phyloP scores from a whole-genome alignment of 1,139 yeast genomes.

The Nakaseomyces delphensis region DNA sequence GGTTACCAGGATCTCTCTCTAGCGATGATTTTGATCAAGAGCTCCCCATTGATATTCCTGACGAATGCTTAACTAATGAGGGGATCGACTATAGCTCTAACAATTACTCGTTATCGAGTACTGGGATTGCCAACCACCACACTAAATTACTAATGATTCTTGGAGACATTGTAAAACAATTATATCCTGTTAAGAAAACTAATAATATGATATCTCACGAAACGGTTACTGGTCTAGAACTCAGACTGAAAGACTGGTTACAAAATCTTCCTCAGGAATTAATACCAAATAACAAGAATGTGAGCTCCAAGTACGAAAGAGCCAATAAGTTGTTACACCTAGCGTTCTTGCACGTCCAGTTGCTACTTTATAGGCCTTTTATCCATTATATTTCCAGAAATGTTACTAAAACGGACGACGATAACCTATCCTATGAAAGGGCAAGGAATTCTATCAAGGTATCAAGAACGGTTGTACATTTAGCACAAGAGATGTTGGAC shows the following conservation, averaged over 20 bases:
- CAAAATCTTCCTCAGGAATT: slow-evolving; percentile 64
- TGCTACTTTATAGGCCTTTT: slow-evolving; percentile 82
- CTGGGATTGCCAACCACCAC: slow-evolving; percentile 81
- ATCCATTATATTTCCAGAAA: slow-evolving; percentile 61
- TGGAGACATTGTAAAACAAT: slow-evolving; percentile 44
- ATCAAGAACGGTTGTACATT: slow-evolving; percentile 72
- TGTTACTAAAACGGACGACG: slow-evolving; percentile 34
- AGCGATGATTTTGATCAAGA: slow-evolving; percentile 87
- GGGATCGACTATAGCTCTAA: slow-evolving; percentile 35
- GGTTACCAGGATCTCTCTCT: slow-evolving; percentile 63
- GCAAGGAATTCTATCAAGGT: slow-evolving; percentile 82
- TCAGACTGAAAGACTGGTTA: slow-evolving; percentile 68
- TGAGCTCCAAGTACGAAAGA: slow-evolving; percentile 60
- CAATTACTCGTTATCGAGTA: slow-evolving; percentile 49
- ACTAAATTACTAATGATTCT: slow-evolving; percentile 61
- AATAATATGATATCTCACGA: slow-evolving; percentile 35
- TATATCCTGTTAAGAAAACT: slow-evolving; percentile 46
- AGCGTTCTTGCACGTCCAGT: slow-evolving; percentile 74
- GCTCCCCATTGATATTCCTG: slow-evolving; percentile 76
- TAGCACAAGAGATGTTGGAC: slow-evolving; percentile 76
- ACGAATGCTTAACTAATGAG: slow-evolving; percentile 68
- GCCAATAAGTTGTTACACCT: slow-evolving; percentile 73
- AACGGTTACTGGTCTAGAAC: slow-evolving; percentile 64
- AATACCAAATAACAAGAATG: slow-evolving; percentile 50
- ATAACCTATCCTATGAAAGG: slow-evolving; percentile 50